Conservation (phyloP, 345 rosid species). For the Iberis pinnata region DNA sequence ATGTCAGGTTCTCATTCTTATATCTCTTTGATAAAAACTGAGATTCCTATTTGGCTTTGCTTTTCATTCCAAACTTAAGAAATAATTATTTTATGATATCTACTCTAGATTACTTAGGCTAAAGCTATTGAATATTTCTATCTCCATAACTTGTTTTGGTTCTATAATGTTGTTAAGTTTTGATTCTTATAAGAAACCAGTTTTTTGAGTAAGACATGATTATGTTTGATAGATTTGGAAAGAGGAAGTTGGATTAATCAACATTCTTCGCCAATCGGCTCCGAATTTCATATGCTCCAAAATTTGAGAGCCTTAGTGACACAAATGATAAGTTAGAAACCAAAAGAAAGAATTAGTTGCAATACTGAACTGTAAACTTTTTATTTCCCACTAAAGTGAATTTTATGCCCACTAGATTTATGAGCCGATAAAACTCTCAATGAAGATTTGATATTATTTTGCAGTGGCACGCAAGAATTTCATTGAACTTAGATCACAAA, state of each 20-base stretch:
- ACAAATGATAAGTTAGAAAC: slow-evolving; percentile 75
- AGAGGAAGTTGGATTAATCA: slow-evolving; percentile 77
- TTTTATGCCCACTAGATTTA: not conserved
- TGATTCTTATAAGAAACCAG: too few relatives aligned
- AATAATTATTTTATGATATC: too few relatives aligned
- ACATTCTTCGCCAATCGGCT: slow-evolving; percentile 64
- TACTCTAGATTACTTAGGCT: too few relatives aligned
- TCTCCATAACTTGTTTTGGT: too few relatives aligned
- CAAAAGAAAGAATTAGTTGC: slow-evolving; percentile 62
- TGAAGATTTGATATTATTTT: not conserved
- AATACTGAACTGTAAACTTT: slow-evolving; percentile 52
- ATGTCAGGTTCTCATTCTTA: too few relatives aligned
- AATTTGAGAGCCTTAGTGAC: slow-evolving; percentile 63
- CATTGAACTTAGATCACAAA: slow-evolving; percentile 7
- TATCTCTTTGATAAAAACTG: too few relatives aligned
- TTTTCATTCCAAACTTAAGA: too few relatives aligned
- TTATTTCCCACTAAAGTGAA: not conserved
- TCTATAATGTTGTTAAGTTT: too few relatives aligned
- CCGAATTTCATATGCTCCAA: slow-evolving; percentile 71
- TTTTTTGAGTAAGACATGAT: too few relatives aligned
- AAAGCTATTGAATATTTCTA: too few relatives aligned
- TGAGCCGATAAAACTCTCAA: not conserved
- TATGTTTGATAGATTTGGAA: slow-evolving; percentile 56
- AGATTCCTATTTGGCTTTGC: too few relatives aligned
- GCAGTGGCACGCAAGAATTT: not conserved